Evolutionary conservation across 2,329 filamentous ascomycete genomes (phyloP).

Genomic region (Xylariomycetidae sp.): DNA sequence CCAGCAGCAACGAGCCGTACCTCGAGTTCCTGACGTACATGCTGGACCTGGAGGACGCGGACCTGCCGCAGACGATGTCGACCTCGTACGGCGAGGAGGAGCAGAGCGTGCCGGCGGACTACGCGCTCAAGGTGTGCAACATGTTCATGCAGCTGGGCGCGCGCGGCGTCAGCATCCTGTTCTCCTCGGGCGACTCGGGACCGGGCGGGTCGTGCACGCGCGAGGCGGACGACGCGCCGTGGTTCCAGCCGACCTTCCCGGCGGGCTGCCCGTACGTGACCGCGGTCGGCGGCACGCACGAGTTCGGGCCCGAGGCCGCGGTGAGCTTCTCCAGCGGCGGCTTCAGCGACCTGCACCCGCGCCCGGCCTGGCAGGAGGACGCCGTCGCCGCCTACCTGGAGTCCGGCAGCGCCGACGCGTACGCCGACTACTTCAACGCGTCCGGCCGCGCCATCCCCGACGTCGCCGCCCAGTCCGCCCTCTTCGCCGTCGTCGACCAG

Average conservation of each 20-base stretch:
- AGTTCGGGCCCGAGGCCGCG: constrained; percentile 26
- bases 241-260: constrained; percentile 35
- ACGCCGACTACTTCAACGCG: constrained; percentile 29
- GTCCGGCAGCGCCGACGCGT: constrained; percentile 33
- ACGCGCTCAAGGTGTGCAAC: constrained; percentile 55
- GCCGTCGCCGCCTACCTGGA: constrained; percentile 28
- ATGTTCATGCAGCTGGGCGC: constrained; percentile 58
- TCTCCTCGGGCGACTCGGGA: constrained; percentile 54
- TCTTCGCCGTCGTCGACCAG: constrained; percentile 35
- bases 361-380: constrained; percentile 27
- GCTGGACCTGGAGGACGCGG: constrained; percentile 40
- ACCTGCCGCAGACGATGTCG: constrained; percentile 54
- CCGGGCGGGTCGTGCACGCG: constrained; percentile 57
- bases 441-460: constrained; percentile 34
- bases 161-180: constrained; percentile 56
- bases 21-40: constrained; percentile 57
- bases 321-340: constrained; percentile 33
- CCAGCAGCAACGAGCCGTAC: constrained; percentile 64
- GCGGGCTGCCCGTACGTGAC: constrained; percentile 48
- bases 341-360: constrained; percentile 32
- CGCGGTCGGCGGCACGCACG: constrained; percentile 47
- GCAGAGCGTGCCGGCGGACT: constrained; percentile 53
- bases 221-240: constrained; percentile 37
- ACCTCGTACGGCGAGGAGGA: constrained; percentile 63
- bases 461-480: constrained; percentile 41